phyloP scores from a whole-genome alignment of 2,329 filamentous ascomycete species.

The Trichoderma koningiopsis region DNA sequence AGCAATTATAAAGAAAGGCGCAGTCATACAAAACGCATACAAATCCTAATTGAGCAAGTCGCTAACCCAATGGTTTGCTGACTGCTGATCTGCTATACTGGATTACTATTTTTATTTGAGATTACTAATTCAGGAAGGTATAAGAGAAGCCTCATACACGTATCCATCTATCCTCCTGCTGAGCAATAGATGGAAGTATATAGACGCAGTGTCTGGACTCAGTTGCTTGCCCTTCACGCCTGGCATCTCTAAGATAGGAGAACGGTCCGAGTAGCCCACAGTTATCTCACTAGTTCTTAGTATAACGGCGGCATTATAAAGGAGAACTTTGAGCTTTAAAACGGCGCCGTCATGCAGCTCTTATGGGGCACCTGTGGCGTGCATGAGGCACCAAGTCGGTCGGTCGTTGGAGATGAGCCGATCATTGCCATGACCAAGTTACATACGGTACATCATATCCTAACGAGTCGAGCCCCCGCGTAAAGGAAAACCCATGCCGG shows the following conservation, averaged over 20 bases:
- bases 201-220: background rate
- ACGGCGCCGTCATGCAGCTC: background rate
- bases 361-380: conserved; percentile 1
- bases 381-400: conserved; percentile 9
- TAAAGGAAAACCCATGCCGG: background rate
- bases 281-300: background rate
- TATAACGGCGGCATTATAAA: background rate
- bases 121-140: background rate
- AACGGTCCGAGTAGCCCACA: background rate
- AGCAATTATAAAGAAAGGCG: background rate
- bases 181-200: background rate
- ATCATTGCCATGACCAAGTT: background rate
- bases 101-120: background rate
- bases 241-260: background rate
- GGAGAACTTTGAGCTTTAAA: background rate
- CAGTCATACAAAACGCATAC: background rate
- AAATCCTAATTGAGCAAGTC: background rate
- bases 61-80: conserved; percentile 1
- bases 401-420: background rate
- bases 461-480: conserved; percentile 14
- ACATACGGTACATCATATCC: background rate
- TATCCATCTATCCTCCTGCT: background rate
- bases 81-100: conserved; percentile 9
- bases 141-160: background rate
- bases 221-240: background rate